These are phyloP conservation scores for Candida coquimbonensis DNA, from an alignment of 805 yeast species.

Conservation along the genomic window DNA sequence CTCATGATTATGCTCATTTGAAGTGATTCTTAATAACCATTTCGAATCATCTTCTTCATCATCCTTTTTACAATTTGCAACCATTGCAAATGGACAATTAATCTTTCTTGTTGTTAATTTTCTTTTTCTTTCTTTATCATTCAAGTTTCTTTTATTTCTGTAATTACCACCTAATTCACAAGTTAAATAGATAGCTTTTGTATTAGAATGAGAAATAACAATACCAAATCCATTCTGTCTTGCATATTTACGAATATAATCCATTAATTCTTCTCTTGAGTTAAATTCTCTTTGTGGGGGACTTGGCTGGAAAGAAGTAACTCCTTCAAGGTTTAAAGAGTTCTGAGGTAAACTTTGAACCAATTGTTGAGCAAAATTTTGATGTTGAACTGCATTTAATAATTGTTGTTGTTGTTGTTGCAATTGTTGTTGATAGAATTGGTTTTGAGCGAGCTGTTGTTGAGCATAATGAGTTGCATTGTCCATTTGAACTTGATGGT, in stretches of 20 bases:
- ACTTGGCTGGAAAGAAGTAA: slow-evolving; percentile 13
- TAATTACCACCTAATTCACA: slow-evolving; percentile 26
- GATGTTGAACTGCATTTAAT: slow-evolving; percentile 7
- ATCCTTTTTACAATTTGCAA: slow-evolving; percentile 25
- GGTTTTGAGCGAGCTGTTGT: slow-evolving; percentile 14
- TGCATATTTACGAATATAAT: slow-evolving; percentile 24
- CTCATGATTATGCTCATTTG: slow-evolving; percentile 25
- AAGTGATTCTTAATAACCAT: slow-evolving; percentile 23
- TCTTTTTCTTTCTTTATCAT: slow-evolving; percentile 25
- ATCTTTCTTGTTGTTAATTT: slow-evolving; percentile 25
- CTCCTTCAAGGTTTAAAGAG: slow-evolving; percentile 6
- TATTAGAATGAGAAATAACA: slow-evolving; percentile 26
- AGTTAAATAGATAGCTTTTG: slow-evolving; percentile 25
- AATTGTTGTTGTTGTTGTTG: slow-evolving; percentile 16
- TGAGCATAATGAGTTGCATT: slow-evolving; percentile 12
- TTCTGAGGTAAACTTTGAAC: slow-evolving; percentile 18
- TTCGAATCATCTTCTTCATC: slow-evolving; percentile 21
- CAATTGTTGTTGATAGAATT: slow-evolving; percentile 14
- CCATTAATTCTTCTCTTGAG: slow-evolving; percentile 18
- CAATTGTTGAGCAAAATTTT: slow-evolving; percentile 17
- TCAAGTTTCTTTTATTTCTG: slow-evolving; percentile 25
- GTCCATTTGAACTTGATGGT: slow-evolving; percentile 3
- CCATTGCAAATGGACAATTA: slow-evolving; percentile 26
- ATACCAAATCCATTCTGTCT: slow-evolving; percentile 26
- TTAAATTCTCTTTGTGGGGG: slow-evolving; percentile 19